Conservation (phyloP, 208 protist species). For the Trypanosoma scelopori region DNA sequence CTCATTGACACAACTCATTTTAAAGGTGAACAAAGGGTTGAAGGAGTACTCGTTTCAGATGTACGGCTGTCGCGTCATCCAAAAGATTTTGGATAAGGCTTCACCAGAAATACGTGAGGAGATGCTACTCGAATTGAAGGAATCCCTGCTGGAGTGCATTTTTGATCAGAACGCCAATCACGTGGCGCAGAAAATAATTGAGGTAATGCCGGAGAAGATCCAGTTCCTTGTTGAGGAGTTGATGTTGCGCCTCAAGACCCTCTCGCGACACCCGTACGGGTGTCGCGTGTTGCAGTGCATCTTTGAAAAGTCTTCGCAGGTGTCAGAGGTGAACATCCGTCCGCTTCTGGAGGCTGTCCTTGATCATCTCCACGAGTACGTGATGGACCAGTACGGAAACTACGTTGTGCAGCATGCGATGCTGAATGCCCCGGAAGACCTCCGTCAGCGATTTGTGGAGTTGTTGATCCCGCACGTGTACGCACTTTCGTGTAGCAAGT, state of each 20-base stretch:
- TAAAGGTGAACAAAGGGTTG: constrained; percentile 83
- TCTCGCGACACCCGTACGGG: constrained; percentile 97
- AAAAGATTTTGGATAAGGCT: constrained; percentile 93
- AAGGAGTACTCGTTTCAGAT: constrained; percentile 84
- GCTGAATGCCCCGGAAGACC: constrained; percentile 83
- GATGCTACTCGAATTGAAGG: constrained; percentile 90
- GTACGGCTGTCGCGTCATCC: constrained; percentile 98
- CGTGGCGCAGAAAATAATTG: constrained; percentile 99
- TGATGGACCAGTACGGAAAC: constrained; percentile 98
- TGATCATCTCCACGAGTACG: constrained; percentile 68
- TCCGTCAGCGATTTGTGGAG: constrained; percentile 79
- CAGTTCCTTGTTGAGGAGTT: constrained; percentile 96
- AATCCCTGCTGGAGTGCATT: constrained; percentile 90
- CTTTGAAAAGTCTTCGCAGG: constrained; percentile 73
- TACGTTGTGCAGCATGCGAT: constrained; percentile 98
- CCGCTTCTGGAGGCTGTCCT: constrained; percentile 93
- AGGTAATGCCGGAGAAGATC: constrained; percentile 75
- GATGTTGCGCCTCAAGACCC: constrained; percentile 68
- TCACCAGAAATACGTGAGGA: constrained; percentile 31
- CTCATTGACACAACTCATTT: constrained; percentile 46
- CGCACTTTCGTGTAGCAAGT: constrained; percentile 95
- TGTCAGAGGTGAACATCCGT: constrained; percentile 43
- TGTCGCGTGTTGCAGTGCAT: constrained; percentile 98
- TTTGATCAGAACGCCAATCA: constrained; percentile 99
- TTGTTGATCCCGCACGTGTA: constrained; percentile 73